Evolutionary conservation across 106 monocot species (phyloP), one percentile per base, ranked within the genome.

Genomic region (Chionographis japonica): DNA sequence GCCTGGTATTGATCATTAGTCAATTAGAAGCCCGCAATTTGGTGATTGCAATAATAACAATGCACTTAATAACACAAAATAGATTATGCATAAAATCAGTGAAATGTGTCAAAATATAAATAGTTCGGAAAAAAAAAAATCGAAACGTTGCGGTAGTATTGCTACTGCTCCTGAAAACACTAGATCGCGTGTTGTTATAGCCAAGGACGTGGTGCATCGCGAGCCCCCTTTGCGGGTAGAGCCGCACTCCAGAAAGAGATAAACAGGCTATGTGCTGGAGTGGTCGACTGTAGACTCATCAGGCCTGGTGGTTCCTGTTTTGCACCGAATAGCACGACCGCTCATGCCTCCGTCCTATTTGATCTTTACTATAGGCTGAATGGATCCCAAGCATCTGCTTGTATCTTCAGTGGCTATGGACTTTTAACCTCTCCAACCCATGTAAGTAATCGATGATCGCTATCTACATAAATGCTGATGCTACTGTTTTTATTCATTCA

Each of bases 141-240:
- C 27, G 1, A 27, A 1, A 1, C 27, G 27, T 27, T 0, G 27
- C 1, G 27, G 27, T 27, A 1, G 27, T 27, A 27, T 1, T 27
- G 27, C 27, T 27, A 1, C 27, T 27, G 27, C 27, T 27, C 27
- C 27, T 27, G 27, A n/a, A 27, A 27, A 27, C 1, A 1, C 1
- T 27, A 1, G 27, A 1, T 27, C n/a, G n/a, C 1, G 27, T 50
- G 15, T 27, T 69, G 4, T 3, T 54, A 2, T 14, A 76, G 68
- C 46, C 61, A 7, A 12, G 40, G 2, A 71, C 9, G 9, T 77
- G 77, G 77, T 77, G 77, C 59, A 59, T 71, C 6, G 70, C 63
- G 3, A 56, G 19, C 3, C 63, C 77, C 0, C 2, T 8, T 0
- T 55, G 75, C 65, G 2, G 19, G 12, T 3, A 14, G 2, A 0